Evolutionary conservation across 1,139 yeast species (phyloP).

Genomic region (Debaryomyces robertsiae): DNA sequence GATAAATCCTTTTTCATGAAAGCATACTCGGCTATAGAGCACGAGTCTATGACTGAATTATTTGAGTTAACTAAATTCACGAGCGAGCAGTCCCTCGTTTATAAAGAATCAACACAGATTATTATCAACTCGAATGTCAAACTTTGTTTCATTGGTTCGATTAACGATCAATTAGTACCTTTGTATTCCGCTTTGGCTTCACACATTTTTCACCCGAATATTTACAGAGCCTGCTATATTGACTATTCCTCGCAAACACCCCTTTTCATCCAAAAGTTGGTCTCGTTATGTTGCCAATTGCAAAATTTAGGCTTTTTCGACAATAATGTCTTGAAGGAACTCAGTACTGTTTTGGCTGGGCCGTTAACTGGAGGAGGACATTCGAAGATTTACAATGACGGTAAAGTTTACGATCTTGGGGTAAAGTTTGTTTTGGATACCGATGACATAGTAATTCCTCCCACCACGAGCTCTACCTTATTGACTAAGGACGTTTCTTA

Average conservation of each 20-base stretch:
- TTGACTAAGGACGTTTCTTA: slow-evolving; percentile 15
- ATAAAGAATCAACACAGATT: slow-evolving; percentile 65
- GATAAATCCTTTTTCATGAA: slow-evolving; percentile 82
- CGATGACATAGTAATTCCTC: slow-evolving; percentile 54
- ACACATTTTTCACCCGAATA: slow-evolving; percentile 85
- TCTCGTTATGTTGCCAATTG: slow-evolving; percentile 51
- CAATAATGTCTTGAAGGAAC: slow-evolving; percentile 77
- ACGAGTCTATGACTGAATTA: slow-evolving; percentile 78
- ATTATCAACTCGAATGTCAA: slow-evolving; percentile 74
- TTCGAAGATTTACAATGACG: slow-evolving; percentile 83
- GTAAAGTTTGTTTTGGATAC: slow-evolving; percentile 76
- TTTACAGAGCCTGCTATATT: slow-evolving; percentile 84
- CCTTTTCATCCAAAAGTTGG: slow-evolving; percentile 46
- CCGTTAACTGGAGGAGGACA: slow-evolving; percentile 95
- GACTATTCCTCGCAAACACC: slow-evolving; percentile 63
- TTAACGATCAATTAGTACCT: slow-evolving; percentile 92
- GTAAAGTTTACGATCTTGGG: slow-evolving; percentile 81
- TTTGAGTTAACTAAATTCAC: slow-evolving; percentile 83
- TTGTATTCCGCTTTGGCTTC: slow-evolving; percentile 83
- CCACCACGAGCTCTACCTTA: slow-evolving; percentile 14
- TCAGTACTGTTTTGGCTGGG: slow-evolving; percentile 83
- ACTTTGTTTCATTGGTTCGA: slow-evolving; percentile 78
- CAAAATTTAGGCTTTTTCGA: slow-evolving; percentile 71
- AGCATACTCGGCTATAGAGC: slow-evolving; percentile 89
- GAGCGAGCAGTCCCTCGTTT: slow-evolving; percentile 69